These are phyloP conservation scores for Pseudogymnoascus sp. DNA, from an alignment of 2,329 filamentous ascomycete genomes.

Conservation along the genomic window DNA sequence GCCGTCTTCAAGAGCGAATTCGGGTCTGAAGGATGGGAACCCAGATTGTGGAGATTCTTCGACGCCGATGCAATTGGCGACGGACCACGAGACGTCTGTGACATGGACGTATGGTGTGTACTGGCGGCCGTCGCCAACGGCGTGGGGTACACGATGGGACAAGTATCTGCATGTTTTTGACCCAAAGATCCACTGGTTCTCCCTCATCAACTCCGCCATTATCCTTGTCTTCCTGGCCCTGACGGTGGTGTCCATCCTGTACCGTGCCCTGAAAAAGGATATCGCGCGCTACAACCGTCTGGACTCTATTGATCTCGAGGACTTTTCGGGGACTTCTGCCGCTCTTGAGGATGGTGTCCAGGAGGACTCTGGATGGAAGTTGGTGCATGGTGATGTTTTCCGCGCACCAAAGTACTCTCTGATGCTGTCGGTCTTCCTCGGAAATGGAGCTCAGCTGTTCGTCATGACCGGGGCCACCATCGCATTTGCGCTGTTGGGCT, in stretches of 20 bases:
- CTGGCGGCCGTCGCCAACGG: constrained; percentile 77
- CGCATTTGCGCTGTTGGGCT: constrained; percentile 84
- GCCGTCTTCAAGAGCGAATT: constrained; percentile 63
- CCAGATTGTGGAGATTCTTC: constrained; percentile 54
- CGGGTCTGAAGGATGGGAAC: constrained; percentile 41
- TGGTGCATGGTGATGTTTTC: constrained; percentile 97
- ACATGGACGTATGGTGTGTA: constrained; percentile 88
- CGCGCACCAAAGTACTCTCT: constrained; percentile 76
- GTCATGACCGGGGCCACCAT: constrained; percentile 97
- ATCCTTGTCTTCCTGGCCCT: constrained; percentile 88
- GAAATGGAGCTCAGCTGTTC: constrained; percentile 92
- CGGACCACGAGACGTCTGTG: constrained; percentile 58
- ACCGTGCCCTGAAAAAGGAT: constrained; percentile 85
- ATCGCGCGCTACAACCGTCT: constrained; percentile 95
- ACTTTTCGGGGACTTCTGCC: constrained; percentile 70
- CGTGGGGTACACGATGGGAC: constrained; percentile 97
- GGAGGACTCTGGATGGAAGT: constrained; percentile 97
- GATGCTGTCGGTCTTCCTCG: constrained; percentile 77
- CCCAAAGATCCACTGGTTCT: constrained; percentile 99
- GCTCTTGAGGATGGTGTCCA: constrained; percentile 85
- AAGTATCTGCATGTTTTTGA: constrained; percentile 97
- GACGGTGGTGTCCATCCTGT: constrained; percentile 86
- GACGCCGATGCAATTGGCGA: constrained; percentile 55
- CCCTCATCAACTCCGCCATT: constrained; percentile 88
- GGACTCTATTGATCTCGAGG: constrained; percentile 83